These are phyloP conservation scores for Populus davidiana DNA, from an alignment of 345 rosid species.

Conservation along the genomic window DNA sequence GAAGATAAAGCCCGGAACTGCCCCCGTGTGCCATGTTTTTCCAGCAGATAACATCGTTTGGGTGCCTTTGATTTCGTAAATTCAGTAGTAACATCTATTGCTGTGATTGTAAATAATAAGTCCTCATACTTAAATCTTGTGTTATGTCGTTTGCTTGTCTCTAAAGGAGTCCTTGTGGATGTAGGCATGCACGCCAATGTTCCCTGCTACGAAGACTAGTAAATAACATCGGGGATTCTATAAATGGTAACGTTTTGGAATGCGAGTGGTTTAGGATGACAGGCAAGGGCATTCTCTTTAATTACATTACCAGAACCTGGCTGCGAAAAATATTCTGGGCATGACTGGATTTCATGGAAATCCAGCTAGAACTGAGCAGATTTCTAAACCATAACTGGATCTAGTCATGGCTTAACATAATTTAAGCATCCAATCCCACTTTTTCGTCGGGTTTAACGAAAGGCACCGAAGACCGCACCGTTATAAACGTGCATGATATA, in stretches of 20 bases:
- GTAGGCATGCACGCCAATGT: too few species aligned
- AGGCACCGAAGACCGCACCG: too few species aligned
- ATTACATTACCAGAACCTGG: not conserved
- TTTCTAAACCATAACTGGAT: not conserved
- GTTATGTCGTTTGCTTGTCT: not conserved
- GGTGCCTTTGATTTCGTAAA: constrained; percentile 39
- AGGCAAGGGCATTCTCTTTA: not conserved
- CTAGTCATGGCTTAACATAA: not conserved
- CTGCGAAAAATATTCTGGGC: not conserved
- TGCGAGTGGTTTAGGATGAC: not conserved
- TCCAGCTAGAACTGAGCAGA: not conserved
- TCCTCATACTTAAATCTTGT: not conserved
- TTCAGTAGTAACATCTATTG: not conserved
- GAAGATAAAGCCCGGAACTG: constrained; percentile 44
- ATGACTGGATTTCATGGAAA: not conserved
- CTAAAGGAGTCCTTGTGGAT: not conserved
- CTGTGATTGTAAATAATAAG: not conserved
- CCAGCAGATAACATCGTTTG: constrained; percentile 55
- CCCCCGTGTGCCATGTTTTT: constrained; percentile 73
- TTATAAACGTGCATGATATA: too few species aligned
- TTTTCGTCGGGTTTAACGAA: too few species aligned
- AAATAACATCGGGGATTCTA: not conserved
- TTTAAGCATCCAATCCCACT: not conserved
- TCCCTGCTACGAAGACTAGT: not conserved
- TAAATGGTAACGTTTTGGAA: not conserved